Evolutionary conservation across 1,284 basidiomycete species (phyloP), one percentile per base, ranked within the genome.

Genomic region (Cryptococcus amylolentus): DNA sequence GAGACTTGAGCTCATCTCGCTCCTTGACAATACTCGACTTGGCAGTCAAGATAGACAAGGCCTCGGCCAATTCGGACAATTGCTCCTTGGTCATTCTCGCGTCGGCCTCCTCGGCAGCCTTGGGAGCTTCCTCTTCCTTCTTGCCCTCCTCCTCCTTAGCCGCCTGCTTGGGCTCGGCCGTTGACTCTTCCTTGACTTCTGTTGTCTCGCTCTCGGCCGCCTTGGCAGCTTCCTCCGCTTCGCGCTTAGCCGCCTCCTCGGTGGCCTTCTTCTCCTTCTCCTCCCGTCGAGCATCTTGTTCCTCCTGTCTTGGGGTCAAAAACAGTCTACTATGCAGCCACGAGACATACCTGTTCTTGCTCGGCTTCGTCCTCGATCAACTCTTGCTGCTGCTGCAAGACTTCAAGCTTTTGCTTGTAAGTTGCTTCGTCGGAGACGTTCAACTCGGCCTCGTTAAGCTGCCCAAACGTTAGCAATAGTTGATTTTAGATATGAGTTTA

Each of bases 291-390:
- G 93, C 89, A 68, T 89, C 89, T 70, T 91, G 88, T 75, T 96
- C 94, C 77, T 96, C 94, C 73, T 81, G 65, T 35, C 58, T 50
- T 12, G 14, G 26, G 49, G 41, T 28, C 10, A 28, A 26, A 12
- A 28, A n/a, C 23, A 5, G 20, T n/a, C 20, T 12, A 5, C 18
- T 16, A 53, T 13, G 27, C 6, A 16, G 39, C 14, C n/a, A 14
- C 35, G 37, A 27, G 7, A 55, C 60, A 49, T 35, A 73, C 76
- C 77, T 91, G 85, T 68, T 98, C 96, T 78, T 98, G 95, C 75
- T 97, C 95, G 63, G 94, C 87, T 78, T 98, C 95, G 74, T 98
- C 95, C 76, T 98, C 94, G 73, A 99, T 99, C 59, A 99, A 88
- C 77, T 98, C 95, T 75, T 98, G 92, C 78, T 98, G 95, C 74